phyloP scores from a whole-genome alignment of 208 protist species.

The Trypanosomatidae sp. region DNA sequence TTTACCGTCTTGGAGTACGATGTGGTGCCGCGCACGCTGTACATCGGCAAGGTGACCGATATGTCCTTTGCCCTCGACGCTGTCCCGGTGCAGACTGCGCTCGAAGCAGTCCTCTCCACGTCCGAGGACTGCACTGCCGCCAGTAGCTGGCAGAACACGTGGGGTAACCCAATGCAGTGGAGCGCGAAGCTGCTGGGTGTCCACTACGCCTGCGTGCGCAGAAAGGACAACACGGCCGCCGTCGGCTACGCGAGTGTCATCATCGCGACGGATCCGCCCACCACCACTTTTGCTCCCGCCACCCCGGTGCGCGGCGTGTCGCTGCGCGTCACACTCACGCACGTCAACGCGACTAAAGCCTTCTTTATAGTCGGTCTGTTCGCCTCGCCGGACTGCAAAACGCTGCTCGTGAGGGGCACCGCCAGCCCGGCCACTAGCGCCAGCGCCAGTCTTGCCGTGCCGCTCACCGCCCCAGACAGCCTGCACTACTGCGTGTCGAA shows the following conservation, averaged over 20 bases:
- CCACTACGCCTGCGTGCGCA: conserved; percentile 54
- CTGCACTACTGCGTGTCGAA: conserved; percentile 6
- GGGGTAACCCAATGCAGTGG: conserved; percentile 12
- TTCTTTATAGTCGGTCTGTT: not conserved
- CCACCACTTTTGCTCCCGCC: conserved; percentile 19
- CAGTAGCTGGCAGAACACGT: not conserved
- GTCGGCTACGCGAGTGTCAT: conserved; percentile 21
- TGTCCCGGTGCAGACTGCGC: not conserved
- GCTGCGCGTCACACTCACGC: not conserved
- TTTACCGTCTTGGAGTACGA: conserved; percentile 17
- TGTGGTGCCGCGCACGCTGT: conserved; percentile 13
- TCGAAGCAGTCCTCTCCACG: conserved; percentile 7
- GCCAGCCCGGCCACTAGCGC: not conserved
- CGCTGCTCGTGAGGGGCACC: not conserved
- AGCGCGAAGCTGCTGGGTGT: conserved; percentile 12
- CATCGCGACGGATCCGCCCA: conserved; percentile 28
- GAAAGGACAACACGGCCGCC: not conserved
- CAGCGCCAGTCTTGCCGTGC: not conserved
- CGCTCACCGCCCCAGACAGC: not conserved
- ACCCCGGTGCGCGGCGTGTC: not conserved
- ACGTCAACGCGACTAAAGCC: not conserved
- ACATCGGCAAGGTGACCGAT: not conserved
- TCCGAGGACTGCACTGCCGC: not conserved
- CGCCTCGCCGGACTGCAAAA: not conserved
- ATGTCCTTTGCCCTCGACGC: conserved; percentile 1